Percentiles rank a stretch among this genome's conserved stretches.
phyloP scores from a whole-genome alignment of 768 basidiomycete species.

The Phanerochaete sordida region DNA sequence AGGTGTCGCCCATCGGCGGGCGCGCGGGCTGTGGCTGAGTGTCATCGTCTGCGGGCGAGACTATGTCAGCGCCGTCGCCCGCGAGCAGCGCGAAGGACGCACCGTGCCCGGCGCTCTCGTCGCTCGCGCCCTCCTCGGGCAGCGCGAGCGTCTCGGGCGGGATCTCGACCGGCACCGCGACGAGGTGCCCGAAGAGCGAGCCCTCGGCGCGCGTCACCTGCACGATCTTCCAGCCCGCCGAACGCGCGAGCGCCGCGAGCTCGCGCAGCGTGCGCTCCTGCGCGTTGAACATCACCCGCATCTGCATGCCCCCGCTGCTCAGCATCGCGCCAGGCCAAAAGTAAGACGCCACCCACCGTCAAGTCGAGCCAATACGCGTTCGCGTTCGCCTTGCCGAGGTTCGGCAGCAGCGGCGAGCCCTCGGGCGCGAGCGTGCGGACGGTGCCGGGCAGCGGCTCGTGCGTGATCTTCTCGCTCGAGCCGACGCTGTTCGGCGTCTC shows the following conservation, averaged over 20 bases:
- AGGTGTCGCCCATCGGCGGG: constrained; percentile 23
- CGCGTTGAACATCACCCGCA: constrained; percentile 65
- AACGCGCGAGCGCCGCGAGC: constrained; percentile 47
- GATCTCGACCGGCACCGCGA: constrained; percentile 58
- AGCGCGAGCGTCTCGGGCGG: constrained; percentile 28
- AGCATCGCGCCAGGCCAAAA: neutral
- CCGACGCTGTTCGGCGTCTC: neutral
- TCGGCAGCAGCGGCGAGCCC: constrained; percentile 62
- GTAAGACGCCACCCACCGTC: constrained; percentile 35
- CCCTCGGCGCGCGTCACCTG: constrained; percentile 58
- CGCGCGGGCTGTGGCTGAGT: constrained; percentile 1
- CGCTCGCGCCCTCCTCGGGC: constrained; percentile 7
- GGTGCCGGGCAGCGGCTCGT: constrained; percentile 38
- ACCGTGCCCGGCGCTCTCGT: constrained; percentile 6
- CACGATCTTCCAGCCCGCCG: constrained; percentile 67
- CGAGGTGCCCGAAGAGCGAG: constrained; percentile 67
- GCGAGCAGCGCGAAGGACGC: neutral
- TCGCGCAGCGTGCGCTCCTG: constrained; percentile 72
- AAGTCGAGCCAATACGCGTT: constrained; percentile 72
- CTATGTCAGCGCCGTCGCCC: neutral
- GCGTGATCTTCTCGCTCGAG: constrained; percentile 9
- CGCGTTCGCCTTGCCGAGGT: constrained; percentile 67
- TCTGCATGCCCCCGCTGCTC: constrained; percentile 33
- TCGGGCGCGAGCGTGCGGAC: constrained; percentile 50
- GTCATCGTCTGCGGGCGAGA: neutral